Conservation (phyloP, 2,329 filamentous ascomycete species). For the Cladosporium sp. region DNA sequence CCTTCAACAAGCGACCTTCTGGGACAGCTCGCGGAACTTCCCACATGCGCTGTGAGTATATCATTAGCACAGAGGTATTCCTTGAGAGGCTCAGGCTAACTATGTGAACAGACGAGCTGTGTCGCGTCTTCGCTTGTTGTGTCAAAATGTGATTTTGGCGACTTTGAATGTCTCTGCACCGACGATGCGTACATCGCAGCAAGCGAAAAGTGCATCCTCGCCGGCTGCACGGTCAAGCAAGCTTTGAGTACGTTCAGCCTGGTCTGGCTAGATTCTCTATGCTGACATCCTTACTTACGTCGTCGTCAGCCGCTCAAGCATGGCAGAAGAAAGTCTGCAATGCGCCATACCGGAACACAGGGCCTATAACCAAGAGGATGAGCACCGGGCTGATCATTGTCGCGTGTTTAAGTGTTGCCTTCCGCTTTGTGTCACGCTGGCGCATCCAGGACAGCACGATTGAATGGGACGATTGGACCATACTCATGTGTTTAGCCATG, state of each 20-base stretch:
- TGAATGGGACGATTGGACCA: slow-evolving; percentile 14
- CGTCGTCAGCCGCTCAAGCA: neutral
- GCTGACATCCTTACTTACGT: neutral
- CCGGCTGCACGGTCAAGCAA: neutral
- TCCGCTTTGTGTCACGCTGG: neutral
- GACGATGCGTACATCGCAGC: neutral
- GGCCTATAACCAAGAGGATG: neutral
- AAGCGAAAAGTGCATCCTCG: neutral
- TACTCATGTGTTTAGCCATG: neutral
- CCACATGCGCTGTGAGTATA: neutral
- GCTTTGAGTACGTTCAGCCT: neutral
- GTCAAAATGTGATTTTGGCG: neutral
- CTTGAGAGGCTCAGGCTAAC: too few species aligned
- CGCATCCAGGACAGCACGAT: neutral
- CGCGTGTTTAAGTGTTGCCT: neutral
- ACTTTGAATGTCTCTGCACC: neutral
- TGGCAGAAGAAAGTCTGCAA: slow-evolving; percentile 2
- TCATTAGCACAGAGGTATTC: too few species aligned
- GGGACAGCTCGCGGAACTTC: neutral
- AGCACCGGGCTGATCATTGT: neutral
- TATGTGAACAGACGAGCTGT: neutral
- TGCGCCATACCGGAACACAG: neutral
- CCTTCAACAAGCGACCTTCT: neutral
- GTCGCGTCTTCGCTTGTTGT: too few species aligned
- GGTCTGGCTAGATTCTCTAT: too few species aligned